Percentiles rank a stretch among this genome's conserved stretches.
Evolutionary conservation across 2,329 filamentous ascomycete species (phyloP).

Genomic region (Coleophoma crateriformis): DNA sequence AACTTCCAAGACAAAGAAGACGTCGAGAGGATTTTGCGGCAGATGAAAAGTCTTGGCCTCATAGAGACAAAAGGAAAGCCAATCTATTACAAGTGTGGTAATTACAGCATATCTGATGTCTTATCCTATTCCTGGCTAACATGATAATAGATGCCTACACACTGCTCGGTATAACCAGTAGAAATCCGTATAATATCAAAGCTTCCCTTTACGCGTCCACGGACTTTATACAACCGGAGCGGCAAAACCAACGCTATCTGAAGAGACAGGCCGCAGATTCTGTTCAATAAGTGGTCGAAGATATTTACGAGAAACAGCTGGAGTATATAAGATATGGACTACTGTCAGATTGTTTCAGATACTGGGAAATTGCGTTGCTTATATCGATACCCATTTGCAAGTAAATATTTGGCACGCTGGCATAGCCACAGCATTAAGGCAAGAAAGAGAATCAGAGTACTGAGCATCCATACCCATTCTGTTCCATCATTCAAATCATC

Average conservation of each 20-base stretch:
- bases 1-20: slow-evolving; percentile 68
- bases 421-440: no score
- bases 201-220: slow-evolving; percentile 50
- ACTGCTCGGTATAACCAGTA: slow-evolving; percentile 54
- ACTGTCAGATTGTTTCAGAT: background rate
- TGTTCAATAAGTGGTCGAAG: no score
- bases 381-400: background rate
- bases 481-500: background rate
- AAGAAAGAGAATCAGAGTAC: no score
- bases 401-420: no score
- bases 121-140: background rate
- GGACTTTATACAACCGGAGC: slow-evolving; percentile 24
- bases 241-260: background rate
- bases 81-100: slow-evolving; percentile 67
- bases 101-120: slow-evolving; percentile 1
- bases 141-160: slow-evolving; percentile 56
- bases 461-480: no score
- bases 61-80: slow-evolving; percentile 38
- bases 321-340: background rate
- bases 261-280: no score
- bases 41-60: slow-evolving; percentile 57
- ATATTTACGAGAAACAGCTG: no score
- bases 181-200: slow-evolving; percentile 57
- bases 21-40: slow-evolving; percentile 60
- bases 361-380: background rate